Base-by-base conservation (phyloP, 345 rosid genomes). In the Xanthoceras sorbifolium region DNA sequence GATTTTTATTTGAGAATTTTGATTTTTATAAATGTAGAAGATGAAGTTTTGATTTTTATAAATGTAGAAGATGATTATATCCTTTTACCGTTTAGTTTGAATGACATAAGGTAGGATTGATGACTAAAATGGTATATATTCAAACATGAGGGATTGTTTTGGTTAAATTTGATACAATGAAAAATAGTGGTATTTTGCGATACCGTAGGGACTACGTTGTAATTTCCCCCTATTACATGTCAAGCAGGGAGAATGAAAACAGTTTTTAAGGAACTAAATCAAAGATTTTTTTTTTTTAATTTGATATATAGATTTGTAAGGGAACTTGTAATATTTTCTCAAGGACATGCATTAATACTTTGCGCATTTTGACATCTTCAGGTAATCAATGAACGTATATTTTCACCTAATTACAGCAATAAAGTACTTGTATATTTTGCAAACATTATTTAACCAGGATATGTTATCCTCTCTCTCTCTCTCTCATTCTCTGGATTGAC, bases 361-460 rank as follows among this genome's bases (percentile, higher is more conserved):
- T 29, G 9, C 15, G 74, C 46, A 31, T 54, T 55, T 71, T 54
- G 48, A 20, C 46, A 71, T 29, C 22, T 22, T 52, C 74, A 71
- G 61, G 38, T 20, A 9, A 36, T 55, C 20, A 32, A 55, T 71
- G 12, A 17, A 32, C 10, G 29, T 50, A 42, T 63, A 18, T 73
- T 71, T 71, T 25, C 42, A 62, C 69, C 12, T 11, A 46, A 44
- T 62, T 44, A 32, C 18, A 5, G 62, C 44, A 7, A 46, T 46
- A 22, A 20, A 48, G 48, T 42, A 11, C 25, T 5, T 12, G 5
- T 17, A 26, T 25, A 72, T 72, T 29, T 34, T 38, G 57, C 23
- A 60, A 60, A 4, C 38, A 23, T 44, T 62, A 22, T 15, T 57
- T 12, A 55, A 57, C 55, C 6, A 1, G 34, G 22, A 20, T 72